Base-by-base conservation (phyloP, 768 basidiomycete species). In the Lyophyllum decastes region DNA sequence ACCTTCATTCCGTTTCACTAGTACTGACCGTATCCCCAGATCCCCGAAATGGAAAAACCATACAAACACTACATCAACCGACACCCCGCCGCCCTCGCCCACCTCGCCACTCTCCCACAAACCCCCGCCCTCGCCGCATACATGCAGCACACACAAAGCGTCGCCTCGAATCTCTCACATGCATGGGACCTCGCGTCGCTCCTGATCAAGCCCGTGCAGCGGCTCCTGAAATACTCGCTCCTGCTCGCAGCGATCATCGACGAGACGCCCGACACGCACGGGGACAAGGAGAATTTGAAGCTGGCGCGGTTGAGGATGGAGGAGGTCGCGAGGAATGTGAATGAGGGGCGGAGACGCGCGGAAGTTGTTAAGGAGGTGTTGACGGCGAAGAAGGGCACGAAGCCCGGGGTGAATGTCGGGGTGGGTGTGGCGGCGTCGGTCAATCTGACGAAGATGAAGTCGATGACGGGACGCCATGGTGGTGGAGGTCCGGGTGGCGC, bases 131-230 rank as follows among this genome's bases (percentile, higher is more conserved):
- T 95, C 8, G 74, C 77, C 14, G 74, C 80, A 2, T 95, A 94
- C 71, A 79, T 92, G 46, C 70, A 80, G 10, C 83, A 85, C 34
- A 90, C 89, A 17, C 82, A 84, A 57, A 78, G 76, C 11, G 77
- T 89, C 35, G 88, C 90, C 1, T 82, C 86, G 1, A 81, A 84
- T 22, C 80, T 90, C 12, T 90, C 92, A 0, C 88, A 93, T 65
- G 91, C 94, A 2, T 95, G 94, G 89, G 96, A 99, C 69, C 84
- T 99, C 25, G 81, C 92, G 5, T 94, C 94, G 0, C 83, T 98
- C 38, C 88, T 99, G 59, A 98, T 99, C 73, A 98, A 98, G 73
- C 97, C 97, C 33, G 94, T 99, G 3, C 97, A 98, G 68, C 87
- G 96, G 16, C 82, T 98, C 54, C 86, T 98, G 61, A 98, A 98